phyloP scores from a whole-genome alignment of 805 yeast genomes.

The Hanseniaspora nectarophila region DNA sequence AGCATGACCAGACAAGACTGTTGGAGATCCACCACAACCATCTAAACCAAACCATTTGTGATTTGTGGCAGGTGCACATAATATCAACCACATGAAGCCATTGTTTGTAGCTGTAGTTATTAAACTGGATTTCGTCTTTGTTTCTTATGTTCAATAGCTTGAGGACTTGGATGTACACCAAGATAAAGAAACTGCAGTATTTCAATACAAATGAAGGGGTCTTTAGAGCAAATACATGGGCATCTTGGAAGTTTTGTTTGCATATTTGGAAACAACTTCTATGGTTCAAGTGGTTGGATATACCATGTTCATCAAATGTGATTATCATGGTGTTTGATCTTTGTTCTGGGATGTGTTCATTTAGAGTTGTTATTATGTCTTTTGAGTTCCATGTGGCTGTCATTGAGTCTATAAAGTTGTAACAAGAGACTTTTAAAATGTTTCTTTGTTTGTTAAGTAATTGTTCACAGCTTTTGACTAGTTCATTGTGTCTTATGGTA shows the following conservation, averaged over 20 bases:
- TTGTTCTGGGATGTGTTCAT: not conserved
- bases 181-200: constrained; percentile 34
- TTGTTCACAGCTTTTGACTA: constrained; percentile 27
- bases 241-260: not conserved
- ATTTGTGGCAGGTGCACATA: constrained; percentile 36
- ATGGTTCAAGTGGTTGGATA: constrained; percentile 84
- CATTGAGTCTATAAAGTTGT: constrained; percentile 58
- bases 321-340: constrained; percentile 32
- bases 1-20: constrained; percentile 3
- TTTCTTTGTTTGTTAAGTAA: constrained; percentile 17
- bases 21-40: constrained; percentile 65
- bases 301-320: constrained; percentile 74
- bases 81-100: not conserved
- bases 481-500: constrained; percentile 50
- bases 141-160: constrained; percentile 15
- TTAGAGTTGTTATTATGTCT: constrained; percentile 28
- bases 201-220: constrained; percentile 32
- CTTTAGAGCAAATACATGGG: constrained; percentile 23
- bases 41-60: constrained; percentile 94
- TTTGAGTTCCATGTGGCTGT: constrained; percentile 47
- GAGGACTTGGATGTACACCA: not conserved
- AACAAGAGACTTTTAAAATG: constrained; percentile 20
- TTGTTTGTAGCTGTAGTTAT: not conserved
- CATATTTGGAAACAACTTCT: constrained; percentile 41
- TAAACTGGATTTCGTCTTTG: constrained; percentile 22